Conservation (phyloP, 1,284 basidiomycete species). For the Puccinia polysora region DNA sequence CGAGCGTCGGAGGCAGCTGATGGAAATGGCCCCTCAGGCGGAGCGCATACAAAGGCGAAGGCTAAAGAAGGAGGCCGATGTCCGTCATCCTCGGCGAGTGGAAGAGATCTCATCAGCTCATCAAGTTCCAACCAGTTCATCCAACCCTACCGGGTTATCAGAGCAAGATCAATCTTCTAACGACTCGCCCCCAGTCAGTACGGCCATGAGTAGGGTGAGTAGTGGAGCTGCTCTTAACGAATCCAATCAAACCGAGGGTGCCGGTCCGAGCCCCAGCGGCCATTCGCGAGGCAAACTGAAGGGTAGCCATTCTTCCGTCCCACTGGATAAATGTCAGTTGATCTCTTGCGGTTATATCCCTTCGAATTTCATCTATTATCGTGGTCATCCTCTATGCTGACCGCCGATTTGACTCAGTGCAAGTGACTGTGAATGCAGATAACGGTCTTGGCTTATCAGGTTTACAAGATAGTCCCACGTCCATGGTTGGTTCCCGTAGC, state of each 20-base stretch:
- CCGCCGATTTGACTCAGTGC: neutral
- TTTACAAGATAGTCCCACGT: constrained; percentile 22
- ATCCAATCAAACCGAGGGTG: neutral
- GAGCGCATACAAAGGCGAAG: constrained; percentile 39
- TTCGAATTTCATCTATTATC: neutral
- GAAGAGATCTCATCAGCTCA: neutral
- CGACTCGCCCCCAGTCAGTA: constrained; percentile 23
- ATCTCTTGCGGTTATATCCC: neutral
- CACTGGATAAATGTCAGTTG: constrained; percentile 9
- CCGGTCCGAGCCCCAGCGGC: constrained; percentile 3
- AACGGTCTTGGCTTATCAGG: constrained; percentile 37
- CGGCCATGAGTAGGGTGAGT: constrained; percentile 33
- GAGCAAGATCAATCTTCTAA: constrained; percentile 2
- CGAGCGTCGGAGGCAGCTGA: constrained; percentile 29
- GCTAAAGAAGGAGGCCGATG: constrained; percentile 30
- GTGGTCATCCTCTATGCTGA: neutral
- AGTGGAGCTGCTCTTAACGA: constrained; percentile 24
- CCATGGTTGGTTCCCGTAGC: neutral
- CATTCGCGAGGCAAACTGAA: constrained; percentile 1
- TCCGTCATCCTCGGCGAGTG: constrained; percentile 2
- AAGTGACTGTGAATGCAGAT: neutral
- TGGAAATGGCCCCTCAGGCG: constrained; percentile 29
- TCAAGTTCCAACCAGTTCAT: neutral
- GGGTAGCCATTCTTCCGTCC: neutral
- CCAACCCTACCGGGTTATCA: neutral